Evolutionary conservation across 2,329 filamentous ascomycete species (phyloP).

Genomic region (Colletotrichum spaethianum): DNA sequence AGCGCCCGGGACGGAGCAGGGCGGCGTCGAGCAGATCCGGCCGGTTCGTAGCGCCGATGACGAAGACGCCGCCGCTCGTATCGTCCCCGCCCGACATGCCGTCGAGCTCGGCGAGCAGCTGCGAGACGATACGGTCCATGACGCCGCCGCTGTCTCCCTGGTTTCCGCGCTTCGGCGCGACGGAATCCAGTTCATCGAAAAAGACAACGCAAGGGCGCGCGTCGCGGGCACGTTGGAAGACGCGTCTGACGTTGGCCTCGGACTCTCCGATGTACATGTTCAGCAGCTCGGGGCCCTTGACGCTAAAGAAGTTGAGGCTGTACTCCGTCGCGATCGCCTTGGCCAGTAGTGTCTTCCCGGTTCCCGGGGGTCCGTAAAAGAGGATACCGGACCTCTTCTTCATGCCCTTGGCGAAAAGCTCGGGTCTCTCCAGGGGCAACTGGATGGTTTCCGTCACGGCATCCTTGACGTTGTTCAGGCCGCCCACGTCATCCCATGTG

Average conservation of each 20-base stretch:
- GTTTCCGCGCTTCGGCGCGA: constrained; percentile 96
- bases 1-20: constrained; percentile 88
- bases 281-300: constrained; percentile 91
- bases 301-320: constrained; percentile 93
- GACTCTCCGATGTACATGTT: constrained; percentile 98
- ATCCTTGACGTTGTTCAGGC: constrained; percentile 93
- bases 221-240: constrained; percentile 89
- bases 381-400: constrained; percentile 93
- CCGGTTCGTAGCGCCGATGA: constrained; percentile 95
- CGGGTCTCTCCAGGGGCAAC: constrained; percentile 89
- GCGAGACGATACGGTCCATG: constrained; percentile 97
- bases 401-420: constrained; percentile 97
- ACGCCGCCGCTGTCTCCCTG: constrained; percentile 97
- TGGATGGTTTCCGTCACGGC: constrained; percentile 98
- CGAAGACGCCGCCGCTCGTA: constrained; percentile 87
- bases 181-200: constrained; percentile 93
- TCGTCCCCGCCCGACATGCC: constrained; percentile 97
- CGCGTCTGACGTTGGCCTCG: constrained; percentile 90
- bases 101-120: constrained; percentile 93
- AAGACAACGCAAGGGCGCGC: constrained; percentile 92
- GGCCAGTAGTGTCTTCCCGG: constrained; percentile 91
- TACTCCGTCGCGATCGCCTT: constrained; percentile 96
- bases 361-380: constrained; percentile 92
- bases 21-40: constrained; percentile 95
- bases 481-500: constrained; percentile 95